Evolutionary conservation across 1,139 yeast genomes (phyloP).

Genomic region (Kluyveromyces sp.): DNA sequence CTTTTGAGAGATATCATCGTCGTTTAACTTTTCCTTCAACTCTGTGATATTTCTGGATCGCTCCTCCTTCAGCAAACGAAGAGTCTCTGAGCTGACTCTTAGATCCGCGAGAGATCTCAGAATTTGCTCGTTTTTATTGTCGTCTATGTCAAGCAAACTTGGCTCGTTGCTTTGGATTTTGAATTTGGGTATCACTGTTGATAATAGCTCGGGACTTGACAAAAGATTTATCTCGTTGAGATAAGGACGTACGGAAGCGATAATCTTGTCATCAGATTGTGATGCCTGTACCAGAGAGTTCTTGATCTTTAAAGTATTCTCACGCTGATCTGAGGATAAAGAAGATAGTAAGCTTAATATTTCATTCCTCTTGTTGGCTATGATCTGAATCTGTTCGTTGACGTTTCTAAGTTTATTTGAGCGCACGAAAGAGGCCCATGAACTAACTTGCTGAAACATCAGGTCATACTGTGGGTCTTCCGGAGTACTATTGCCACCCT

Average conservation of each 20-base stretch:
- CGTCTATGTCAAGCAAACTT: constrained; percentile 61
- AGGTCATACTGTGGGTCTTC: constrained; percentile 23
- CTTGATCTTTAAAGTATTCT: constrained; percentile 28
- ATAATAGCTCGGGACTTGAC: constrained; percentile 30
- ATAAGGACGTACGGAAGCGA: constrained; percentile 36
- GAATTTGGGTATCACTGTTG: constrained; percentile 26
- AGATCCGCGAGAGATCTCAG: constrained; percentile 32
- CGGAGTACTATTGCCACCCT: constrained; percentile 13
- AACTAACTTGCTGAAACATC: constrained; percentile 26
- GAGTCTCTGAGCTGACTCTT: constrained; percentile 42
- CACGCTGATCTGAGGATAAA: constrained; percentile 24
- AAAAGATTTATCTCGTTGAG: constrained; percentile 35
- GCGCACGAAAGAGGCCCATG: constrained; percentile 26
- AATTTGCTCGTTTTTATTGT: constrained; percentile 33
- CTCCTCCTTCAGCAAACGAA: constrained; percentile 48
- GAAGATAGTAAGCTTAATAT: constrained; percentile 32
- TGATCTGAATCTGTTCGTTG: constrained; percentile 22
- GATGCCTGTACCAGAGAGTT: constrained; percentile 60
- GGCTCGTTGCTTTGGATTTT: constrained; percentile 20
- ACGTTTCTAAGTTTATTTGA: constrained; percentile 27
- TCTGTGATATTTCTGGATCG: constrained; percentile 55
- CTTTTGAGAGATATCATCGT: constrained; percentile 79
- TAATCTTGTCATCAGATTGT: constrained; percentile 54
- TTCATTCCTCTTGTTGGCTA: constrained; percentile 34
- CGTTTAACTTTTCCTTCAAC: constrained; percentile 63